phyloP scores from a whole-genome alignment of 192 early-diverging fungal species.

The Paraglomus occultum region DNA sequence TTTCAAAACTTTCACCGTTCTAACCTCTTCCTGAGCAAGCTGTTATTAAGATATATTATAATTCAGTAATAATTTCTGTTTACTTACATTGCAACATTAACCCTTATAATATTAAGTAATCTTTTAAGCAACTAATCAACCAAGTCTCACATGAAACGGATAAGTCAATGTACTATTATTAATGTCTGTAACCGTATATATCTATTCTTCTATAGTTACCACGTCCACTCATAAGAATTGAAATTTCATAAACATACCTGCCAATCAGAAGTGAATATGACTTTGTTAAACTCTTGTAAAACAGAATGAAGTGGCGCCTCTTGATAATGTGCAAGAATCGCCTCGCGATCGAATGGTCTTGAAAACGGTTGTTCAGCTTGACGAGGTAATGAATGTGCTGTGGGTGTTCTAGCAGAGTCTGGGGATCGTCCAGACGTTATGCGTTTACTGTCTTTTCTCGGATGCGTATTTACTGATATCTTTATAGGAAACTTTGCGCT shows the following conservation, averaged over 20 bases:
- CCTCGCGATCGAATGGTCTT: slow-evolving; percentile 9
- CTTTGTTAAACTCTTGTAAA: slow-evolving; percentile 64
- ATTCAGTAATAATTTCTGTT: too few relatives aligned
- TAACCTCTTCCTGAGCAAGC: slow-evolving; percentile 76
- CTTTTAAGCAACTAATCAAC: too few relatives aligned
- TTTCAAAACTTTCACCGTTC: slow-evolving; percentile 60
- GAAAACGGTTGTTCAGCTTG: slow-evolving; percentile 30
- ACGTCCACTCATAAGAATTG: slow-evolving; percentile 32
- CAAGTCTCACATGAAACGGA: too few relatives aligned
- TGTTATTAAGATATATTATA: slow-evolving; percentile 3
- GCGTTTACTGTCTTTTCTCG: slow-evolving; percentile 33
- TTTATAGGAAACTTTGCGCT: neutral
- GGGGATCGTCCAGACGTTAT: slow-evolving; percentile 24
- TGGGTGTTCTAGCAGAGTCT: slow-evolving; percentile 25
- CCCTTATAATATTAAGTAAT: neutral
- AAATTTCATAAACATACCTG: slow-evolving; percentile 33
- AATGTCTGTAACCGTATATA: too few relatives aligned
- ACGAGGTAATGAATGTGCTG: slow-evolving; percentile 26
- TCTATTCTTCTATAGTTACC: neutral
- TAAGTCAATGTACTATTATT: too few relatives aligned
- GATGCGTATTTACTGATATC: slow-evolving; percentile 33
- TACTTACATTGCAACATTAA: too few relatives aligned
- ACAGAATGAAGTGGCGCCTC: slow-evolving; percentile 56
- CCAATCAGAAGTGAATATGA: slow-evolving; percentile 74
- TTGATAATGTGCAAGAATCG: slow-evolving; percentile 42